Conservation (phyloP, 73 alveolate genomes). For the Urostyla sp. region DNA sequence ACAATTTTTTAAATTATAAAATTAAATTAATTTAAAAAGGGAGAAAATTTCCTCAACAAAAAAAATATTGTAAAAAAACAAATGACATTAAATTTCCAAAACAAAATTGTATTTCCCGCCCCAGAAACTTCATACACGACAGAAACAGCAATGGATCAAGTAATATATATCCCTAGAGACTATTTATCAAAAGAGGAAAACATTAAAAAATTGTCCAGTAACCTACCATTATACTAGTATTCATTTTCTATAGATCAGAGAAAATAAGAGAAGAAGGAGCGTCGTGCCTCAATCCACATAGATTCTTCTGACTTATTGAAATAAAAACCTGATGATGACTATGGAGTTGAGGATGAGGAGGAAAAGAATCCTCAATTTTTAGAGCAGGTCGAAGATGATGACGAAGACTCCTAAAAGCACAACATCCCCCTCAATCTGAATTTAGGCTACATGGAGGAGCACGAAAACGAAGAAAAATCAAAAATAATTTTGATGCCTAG, state of each 20-base stretch:
- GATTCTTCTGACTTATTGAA: background rate
- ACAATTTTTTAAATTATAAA: no score
- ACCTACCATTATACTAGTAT: background rate
- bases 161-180: constrained; percentile 42
- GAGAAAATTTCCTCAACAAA: background rate
- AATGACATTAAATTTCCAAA: constrained; percentile 45
- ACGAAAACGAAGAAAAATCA: background rate
- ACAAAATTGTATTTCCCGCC: constrained; percentile 52
- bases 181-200: background rate
- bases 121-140: constrained; percentile 52
- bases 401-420: constrained; percentile 29
- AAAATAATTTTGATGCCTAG: background rate
- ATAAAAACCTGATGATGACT: no score
- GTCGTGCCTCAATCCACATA: background rate
- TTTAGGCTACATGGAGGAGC: background rate
- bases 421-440: constrained; percentile 3
- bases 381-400: constrained; percentile 4
- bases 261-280: background rate
- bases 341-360: no score
- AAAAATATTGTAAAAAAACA: background rate
- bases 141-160: constrained; percentile 39
- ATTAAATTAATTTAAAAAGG: background rate
- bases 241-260: background rate
- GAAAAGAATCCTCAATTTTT: background rate
- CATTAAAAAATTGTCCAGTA: background rate